phyloP scores from a whole-genome alignment of 371 early-diverging fungal genomes.

The Mortierella sp. region DNA sequence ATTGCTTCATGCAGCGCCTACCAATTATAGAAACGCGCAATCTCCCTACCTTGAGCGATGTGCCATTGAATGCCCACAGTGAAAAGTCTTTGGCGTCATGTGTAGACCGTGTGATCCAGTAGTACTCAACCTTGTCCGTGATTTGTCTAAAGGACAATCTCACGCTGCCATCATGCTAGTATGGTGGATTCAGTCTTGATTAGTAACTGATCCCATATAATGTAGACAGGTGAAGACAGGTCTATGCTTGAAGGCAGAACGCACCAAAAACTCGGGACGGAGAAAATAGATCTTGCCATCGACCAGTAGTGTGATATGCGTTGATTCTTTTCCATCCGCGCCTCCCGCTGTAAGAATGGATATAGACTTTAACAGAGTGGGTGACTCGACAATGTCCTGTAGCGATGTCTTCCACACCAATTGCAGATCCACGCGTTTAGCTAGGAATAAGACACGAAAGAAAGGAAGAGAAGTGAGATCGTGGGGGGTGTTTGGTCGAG shows the following conservation, averaged over 20 bases:
- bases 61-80: slow-evolving; percentile 80
- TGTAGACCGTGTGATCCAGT: slow-evolving; percentile 72
- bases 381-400: slow-evolving; percentile 67
- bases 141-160: slow-evolving; percentile 57
- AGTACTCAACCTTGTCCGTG: slow-evolving; percentile 75
- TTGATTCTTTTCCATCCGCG: slow-evolving; percentile 22
- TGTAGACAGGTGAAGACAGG: too few species aligned
- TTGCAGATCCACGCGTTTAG: slow-evolving; percentile 57
- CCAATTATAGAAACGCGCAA: not conserved
- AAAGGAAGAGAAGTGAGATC: too few species aligned
- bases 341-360: slow-evolving; percentile 40
- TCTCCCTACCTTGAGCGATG: slow-evolving; percentile 67
- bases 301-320: slow-evolving; percentile 46
- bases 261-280: slow-evolving; percentile 51
- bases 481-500: too few species aligned
- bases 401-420: slow-evolving; percentile 73
- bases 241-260: too few species aligned
- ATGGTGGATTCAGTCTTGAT: too few species aligned
- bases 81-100: slow-evolving; percentile 66
- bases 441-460: too few species aligned
- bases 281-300: slow-evolving; percentile 52
- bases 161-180: slow-evolving; percentile 48
- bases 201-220: too few species aligned
- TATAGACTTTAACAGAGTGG: slow-evolving; percentile 36
- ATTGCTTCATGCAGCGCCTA: too few species aligned